Percentiles rank a stretch among this genome's conserved stretches.
These are phyloP conservation scores for Orbilia brochopaga DNA, from an alignment of 2,329 filamentous ascomycete genomes.

Conservation along the genomic window DNA sequence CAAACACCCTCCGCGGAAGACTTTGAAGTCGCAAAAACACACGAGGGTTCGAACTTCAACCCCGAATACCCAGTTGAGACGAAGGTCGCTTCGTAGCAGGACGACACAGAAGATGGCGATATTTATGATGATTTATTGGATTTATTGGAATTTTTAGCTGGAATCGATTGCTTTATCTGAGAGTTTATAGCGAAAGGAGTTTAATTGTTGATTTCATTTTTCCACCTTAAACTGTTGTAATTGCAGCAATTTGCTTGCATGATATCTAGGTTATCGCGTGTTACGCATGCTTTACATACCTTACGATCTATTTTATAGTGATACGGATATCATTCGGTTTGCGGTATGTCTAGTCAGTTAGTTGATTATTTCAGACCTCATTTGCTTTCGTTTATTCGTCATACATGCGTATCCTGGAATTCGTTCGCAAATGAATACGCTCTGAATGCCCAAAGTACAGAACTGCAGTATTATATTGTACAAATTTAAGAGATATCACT, in stretches of 20 bases:
- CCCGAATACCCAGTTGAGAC: conserved; percentile 44
- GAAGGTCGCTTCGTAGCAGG: conserved; percentile 38
- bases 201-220: conserved; percentile 15
- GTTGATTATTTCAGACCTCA: not conserved
- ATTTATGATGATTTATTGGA: not conserved
- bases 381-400: not conserved
- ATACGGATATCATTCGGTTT: not conserved
- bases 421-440: not conserved
- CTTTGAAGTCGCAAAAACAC: conserved; percentile 36
- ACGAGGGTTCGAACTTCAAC: conserved; percentile 31
- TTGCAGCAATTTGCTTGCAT: not conserved
- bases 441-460: not conserved
- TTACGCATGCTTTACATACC: not conserved
- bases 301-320: not conserved
- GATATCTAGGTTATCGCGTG: not conserved
- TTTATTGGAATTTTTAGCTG: conserved; percentile 13
- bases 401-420: not conserved
- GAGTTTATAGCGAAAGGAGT: conserved; percentile 41
- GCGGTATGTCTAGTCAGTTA: not conserved
- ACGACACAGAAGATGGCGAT: not conserved
- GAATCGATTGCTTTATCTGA: conserved; percentile 1
- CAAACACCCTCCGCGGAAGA: conserved; percentile 47
- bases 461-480: not conserved
- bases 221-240: conserved; percentile 12
- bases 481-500: not conserved